A percentile compares a stretch with the other conserved stretches of the same genome.
These are phyloP conservation scores for Magnusiomyces sp. DNA, from an alignment of 1,139 yeast species.

Conservation along the genomic window DNA sequence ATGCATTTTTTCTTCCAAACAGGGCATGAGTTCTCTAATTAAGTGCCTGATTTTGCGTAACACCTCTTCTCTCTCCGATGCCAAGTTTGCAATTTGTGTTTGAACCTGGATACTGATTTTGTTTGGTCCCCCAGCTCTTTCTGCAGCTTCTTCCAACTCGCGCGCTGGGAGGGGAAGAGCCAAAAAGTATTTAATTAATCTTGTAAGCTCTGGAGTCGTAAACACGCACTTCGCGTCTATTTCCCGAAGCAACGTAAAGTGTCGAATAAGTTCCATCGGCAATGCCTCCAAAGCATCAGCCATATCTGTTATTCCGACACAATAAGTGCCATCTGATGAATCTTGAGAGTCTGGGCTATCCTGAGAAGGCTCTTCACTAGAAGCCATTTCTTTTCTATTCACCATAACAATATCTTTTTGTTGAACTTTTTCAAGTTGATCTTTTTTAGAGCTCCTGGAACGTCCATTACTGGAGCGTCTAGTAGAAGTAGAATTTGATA, in stretches of 20 bases:
- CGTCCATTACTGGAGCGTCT: no score
- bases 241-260: slow-evolving; percentile 81
- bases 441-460: no score
- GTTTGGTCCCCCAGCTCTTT: slow-evolving; percentile 14
- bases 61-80: slow-evolving; percentile 31
- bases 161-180: slow-evolving; percentile 17
- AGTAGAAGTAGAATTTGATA: no score
- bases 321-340: no score
- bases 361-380: no score
- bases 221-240: slow-evolving; percentile 89
- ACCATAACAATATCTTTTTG: no score
- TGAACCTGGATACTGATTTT: slow-evolving; percentile 6
- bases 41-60: slow-evolving; percentile 34
- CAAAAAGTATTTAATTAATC: slow-evolving; percentile 51
- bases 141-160: slow-evolving; percentile 7
- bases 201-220: slow-evolving; percentile 58
- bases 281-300: slow-evolving; percentile 87
- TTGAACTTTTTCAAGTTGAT: no score
- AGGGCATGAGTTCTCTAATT: slow-evolving; percentile 67
- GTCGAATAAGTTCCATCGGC: slow-evolving; percentile 75
- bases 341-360: no score
- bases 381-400: no score
- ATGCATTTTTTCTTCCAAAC: slow-evolving; percentile 94
- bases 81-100: slow-evolving; percentile 13
- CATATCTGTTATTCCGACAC: slow-evolving; percentile 87